These are phyloP conservation scores for Saccharomycopsis olivae DNA, from an alignment of 805 yeast genomes.

Conservation along the genomic window DNA sequence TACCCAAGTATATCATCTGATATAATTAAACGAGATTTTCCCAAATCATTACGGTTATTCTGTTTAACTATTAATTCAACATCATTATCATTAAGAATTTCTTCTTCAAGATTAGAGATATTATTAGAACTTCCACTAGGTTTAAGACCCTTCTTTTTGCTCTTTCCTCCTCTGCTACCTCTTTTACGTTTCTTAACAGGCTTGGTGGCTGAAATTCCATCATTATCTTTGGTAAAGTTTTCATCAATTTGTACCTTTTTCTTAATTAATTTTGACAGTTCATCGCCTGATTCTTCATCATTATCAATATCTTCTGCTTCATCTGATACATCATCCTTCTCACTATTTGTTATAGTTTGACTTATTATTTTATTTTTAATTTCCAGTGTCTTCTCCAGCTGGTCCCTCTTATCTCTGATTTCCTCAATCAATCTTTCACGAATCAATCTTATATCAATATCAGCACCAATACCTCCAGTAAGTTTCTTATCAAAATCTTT, in stretches of 20 bases:
- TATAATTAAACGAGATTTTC: conserved; percentile 42
- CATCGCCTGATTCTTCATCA: neutral
- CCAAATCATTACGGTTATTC: conserved; percentile 21
- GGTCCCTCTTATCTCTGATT: conserved; percentile 1
- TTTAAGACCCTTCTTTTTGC: conserved; percentile 24
- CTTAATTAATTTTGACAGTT: neutral
- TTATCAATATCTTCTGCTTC: neutral
- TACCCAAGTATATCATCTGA: conserved; percentile 78
- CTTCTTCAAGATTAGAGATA: conserved; percentile 17
- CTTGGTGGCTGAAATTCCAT: neutral
- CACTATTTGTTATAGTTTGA: conserved; percentile 19
- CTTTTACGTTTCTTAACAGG: conserved; percentile 59
- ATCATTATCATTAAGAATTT: conserved; percentile 13
- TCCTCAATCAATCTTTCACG: conserved; percentile 1
- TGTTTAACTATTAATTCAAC: conserved; percentile 20
- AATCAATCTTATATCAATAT: conserved; percentile 20
- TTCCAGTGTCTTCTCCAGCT: conserved; percentile 5
- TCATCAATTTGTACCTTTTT: neutral
- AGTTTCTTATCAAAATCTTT: neutral
- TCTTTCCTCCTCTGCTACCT: conserved; percentile 77
- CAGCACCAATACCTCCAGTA: conserved; percentile 1
- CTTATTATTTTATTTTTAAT: conserved; percentile 20
- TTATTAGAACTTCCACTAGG: neutral
- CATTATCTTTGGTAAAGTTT: neutral
- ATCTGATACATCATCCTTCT: neutral